A percentile compares a stretch with the other conserved stretches of the same genome.
phyloP scores from a whole-genome alignment of 805 yeast genomes.

The Kluyveromyces lactis region DNA sequence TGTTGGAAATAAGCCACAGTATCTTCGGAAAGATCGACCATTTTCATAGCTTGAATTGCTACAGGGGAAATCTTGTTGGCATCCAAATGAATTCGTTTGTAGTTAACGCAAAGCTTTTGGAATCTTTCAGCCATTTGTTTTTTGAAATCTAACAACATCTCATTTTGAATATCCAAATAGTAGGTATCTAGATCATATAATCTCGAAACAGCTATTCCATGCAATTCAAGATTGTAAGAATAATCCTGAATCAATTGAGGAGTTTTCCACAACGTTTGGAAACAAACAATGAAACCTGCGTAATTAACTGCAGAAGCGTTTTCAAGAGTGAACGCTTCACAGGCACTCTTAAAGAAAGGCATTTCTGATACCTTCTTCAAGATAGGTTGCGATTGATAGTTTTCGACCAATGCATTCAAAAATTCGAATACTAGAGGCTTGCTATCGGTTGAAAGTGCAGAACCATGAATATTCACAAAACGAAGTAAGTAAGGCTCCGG shows the following conservation, averaged over 20 bases:
- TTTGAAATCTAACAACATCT: constrained; percentile 26
- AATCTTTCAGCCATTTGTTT: constrained; percentile 23
- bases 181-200: constrained; percentile 30
- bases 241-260: constrained; percentile 21
- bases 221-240: constrained; percentile 24
- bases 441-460: constrained; percentile 3
- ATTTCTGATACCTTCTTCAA: constrained; percentile 20
- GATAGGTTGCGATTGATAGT: constrained; percentile 18
- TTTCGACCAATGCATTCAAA: constrained; percentile 19
- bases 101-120: constrained; percentile 17
- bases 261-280: constrained; percentile 24
- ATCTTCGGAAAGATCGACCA: constrained; percentile 20
- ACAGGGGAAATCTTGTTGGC: constrained; percentile 18
- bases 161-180: constrained; percentile 19
- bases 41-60: constrained; percentile 24
- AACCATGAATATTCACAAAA: constrained; percentile 30
- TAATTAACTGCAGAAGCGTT: constrained; percentile 15
- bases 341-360: constrained; percentile 25
- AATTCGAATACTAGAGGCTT: constrained; percentile 18
- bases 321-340: constrained; percentile 15
- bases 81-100: constrained; percentile 20
- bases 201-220: constrained; percentile 30
- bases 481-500: constrained; percentile 27
- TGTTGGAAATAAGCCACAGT: constrained; percentile 17
- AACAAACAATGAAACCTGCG: constrained; percentile 27